Conservation (phyloP, 345 rosid species). For the Corchorus olitorius region DNA sequence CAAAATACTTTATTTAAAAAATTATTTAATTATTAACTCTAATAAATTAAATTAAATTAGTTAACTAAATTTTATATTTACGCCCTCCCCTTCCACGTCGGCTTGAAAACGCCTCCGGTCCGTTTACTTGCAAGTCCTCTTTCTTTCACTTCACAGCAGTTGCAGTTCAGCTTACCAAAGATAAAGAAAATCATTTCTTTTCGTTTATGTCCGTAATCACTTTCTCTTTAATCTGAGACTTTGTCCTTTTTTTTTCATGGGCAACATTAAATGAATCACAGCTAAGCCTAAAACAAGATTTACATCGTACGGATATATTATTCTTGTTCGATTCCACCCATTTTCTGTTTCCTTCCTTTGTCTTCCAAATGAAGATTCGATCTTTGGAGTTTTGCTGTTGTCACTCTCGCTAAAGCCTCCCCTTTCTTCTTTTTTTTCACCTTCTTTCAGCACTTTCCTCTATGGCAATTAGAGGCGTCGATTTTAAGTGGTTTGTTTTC, state of each 20-base stretch:
- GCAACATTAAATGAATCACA: background rate
- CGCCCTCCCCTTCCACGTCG: background rate
- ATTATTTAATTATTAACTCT: background rate
- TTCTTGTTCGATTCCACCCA: background rate
- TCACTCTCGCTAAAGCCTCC: background rate
- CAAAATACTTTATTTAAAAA: background rate
- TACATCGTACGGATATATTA: background rate
- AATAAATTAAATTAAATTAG: background rate
- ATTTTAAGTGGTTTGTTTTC: slow-evolving; percentile 86
- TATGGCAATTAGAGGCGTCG: slow-evolving; percentile 90
- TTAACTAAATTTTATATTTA: background rate
- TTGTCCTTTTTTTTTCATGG: background rate
- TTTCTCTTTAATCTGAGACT: slow-evolving; percentile 6
- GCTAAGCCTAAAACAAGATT: background rate
- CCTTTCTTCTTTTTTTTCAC: background rate
- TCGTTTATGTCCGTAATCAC: background rate
- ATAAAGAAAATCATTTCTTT: no score
- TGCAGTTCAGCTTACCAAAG: no score
- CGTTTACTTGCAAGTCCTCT: slow-evolving; percentile 4
- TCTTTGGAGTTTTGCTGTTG: slow-evolving; percentile 10
- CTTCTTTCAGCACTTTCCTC: slow-evolving; percentile 10
- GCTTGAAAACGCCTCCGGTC: background rate
- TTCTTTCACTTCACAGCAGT: no score
- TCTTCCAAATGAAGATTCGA: slow-evolving; percentile 9
- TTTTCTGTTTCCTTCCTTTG: background rate